A percentile compares a stretch with the other conserved stretches of the same genome.
These are phyloP conservation scores for Ceratocystis diversiconidia DNA, from an alignment of 2,329 filamentous ascomycete genomes.

Conservation along the genomic window DNA sequence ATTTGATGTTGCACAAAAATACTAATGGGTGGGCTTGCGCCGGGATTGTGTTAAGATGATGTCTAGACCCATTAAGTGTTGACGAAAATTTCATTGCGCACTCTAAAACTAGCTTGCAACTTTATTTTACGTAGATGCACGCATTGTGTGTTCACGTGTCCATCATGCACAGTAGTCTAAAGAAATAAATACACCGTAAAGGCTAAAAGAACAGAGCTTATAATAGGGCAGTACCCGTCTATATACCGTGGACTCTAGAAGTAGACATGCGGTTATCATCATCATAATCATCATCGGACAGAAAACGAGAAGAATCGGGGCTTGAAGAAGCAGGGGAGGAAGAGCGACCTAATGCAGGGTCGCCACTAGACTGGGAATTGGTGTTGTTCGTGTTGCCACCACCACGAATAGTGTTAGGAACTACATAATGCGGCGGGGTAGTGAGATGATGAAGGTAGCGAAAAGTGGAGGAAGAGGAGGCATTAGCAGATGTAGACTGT, in stretches of 20 bases:
- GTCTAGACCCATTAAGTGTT: neutral
- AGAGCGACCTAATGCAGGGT: neutral
- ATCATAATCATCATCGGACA: constrained; percentile 1
- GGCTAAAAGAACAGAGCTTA: neutral
- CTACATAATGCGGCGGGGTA: neutral
- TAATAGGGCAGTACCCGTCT: neutral
- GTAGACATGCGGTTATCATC: neutral
- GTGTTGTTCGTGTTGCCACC: neutral
- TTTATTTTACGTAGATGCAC: too few species aligned
- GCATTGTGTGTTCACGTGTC: too few species aligned
- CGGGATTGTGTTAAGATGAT: neutral
- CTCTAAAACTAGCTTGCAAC: too few species aligned
- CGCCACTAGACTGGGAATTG: neutral
- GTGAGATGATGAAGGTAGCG: neutral
- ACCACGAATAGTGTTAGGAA: neutral
- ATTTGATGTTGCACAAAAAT: neutral
- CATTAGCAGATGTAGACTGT: neutral
- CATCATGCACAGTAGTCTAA: neutral
- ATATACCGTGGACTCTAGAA: neutral
- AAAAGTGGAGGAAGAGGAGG: neutral
- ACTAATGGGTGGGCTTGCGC: neutral
- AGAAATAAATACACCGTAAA: neutral
- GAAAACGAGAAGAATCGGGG: neutral
- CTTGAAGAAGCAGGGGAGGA: neutral
- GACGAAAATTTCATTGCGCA: too few species aligned